Evolutionary conservation across 2,329 filamentous ascomycete genomes (phyloP), one percentile per base, ranked within the genome.

Genomic region (Monosporascus cannonballus): DNA sequence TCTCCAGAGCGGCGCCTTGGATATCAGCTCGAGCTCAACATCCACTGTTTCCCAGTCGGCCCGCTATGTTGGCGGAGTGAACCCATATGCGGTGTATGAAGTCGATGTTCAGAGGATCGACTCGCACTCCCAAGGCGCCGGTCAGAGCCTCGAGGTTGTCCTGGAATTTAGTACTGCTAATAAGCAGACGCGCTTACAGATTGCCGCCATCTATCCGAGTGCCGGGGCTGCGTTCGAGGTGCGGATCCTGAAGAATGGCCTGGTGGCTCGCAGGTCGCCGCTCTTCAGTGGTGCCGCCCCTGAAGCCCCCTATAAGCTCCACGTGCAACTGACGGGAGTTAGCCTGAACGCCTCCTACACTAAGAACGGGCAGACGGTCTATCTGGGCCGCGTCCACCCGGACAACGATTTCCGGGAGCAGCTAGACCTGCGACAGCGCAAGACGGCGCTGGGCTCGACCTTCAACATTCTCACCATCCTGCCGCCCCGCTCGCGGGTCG

Each of bases 271-370:
- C 48, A 41, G 14, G 34, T 37, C 27, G 18, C 36, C 39, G 3
- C 39, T 49, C 14, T 41, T 24, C 36, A 6, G 8, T 22, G 48
- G 48, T n/a, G 34, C 36, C 7, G 48, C 48, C 4, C 48, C 36
- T 3, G 37, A 39, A 17, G 36, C 48, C 15, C 48, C 48, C 3
- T 49, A 49, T 22, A 49, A 49, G 22, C 48, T 49, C 20, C 48
- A 49, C 3, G 37, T 49, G 22, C 48, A 49, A n/a, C 39, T 49
- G 6, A 17, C 48, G 3, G 48, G 48, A 20, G 27, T 42, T 22
- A 49, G 48, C 34, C 48, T 49, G 34, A 49, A 49, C 22, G 34
- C 48, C 22, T 49, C 39, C 34, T 49, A 49, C 36, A 22, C 48
- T 8, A 49, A 49, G 20, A 25, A 25, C 18, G 48, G 48, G 8